phyloP scores from a whole-genome alignment of 768 basidiomycete species.

The Lactarius trivialis region DNA sequence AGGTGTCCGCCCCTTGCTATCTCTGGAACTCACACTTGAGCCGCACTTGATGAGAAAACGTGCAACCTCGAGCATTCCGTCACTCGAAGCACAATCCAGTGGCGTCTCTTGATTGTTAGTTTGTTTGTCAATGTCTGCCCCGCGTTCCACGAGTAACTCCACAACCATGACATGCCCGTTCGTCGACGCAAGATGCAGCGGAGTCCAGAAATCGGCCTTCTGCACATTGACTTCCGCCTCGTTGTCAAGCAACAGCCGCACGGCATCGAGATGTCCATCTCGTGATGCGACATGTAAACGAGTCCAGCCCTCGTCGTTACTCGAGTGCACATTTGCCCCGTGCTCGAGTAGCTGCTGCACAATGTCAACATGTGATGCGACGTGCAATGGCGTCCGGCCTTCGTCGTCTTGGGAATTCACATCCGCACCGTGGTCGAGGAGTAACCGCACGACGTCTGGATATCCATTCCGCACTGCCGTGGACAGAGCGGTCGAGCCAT shows the following conservation, averaged over 20 bases:
- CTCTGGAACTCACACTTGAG: not conserved
- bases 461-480: not conserved
- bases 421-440: too few species aligned
- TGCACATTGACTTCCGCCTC: not conserved
- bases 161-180: not conserved
- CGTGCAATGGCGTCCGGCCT: not conserved
- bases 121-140: not conserved
- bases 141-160: not conserved
- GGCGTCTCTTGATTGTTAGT: not conserved
- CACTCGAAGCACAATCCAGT: not conserved
- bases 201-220: not conserved
- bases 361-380: not conserved
- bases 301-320: not conserved
- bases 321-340: not conserved
- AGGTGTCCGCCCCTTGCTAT: not conserved
- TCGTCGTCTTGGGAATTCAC: not conserved
- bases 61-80: not conserved
- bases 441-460: too few species aligned
- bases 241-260: not conserved
- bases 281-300: not conserved
- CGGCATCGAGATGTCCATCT: not conserved
- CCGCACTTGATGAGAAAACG: not conserved
- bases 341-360: not conserved
- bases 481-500: not conserved
- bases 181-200: not conserved